phyloP scores from a whole-genome alignment of 1,284 basidiomycete genomes.

The Trichosporon faecale region DNA sequence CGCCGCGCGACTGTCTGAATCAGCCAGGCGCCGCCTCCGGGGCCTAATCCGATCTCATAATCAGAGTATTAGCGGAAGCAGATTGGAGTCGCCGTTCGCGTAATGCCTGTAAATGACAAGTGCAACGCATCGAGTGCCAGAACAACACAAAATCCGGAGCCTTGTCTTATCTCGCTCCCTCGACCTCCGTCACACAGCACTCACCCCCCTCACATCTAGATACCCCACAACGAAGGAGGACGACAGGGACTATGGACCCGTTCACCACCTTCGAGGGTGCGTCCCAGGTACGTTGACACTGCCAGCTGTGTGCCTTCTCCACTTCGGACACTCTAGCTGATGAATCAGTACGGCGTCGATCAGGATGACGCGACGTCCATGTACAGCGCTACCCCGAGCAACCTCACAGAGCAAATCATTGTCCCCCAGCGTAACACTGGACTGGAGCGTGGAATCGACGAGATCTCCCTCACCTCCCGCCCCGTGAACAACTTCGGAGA shows the following conservation, averaged over 20 bases:
- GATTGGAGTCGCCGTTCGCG: background rate
- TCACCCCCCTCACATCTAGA: background rate
- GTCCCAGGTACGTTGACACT: conserved; percentile 42
- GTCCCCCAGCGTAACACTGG: conserved; percentile 16
- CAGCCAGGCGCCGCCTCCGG: background rate
- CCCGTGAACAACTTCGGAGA: conserved; percentile 30
- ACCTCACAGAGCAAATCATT: conserved; percentile 47
- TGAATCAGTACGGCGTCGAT: conserved; percentile 59
- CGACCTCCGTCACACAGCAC: background rate
- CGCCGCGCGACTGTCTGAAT: too few species aligned
- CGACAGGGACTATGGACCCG: conserved; percentile 61
- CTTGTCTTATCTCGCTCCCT: background rate
- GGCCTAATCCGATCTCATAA: background rate
- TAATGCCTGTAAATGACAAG: background rate
- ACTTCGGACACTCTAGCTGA: background rate
- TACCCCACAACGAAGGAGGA: conserved; percentile 7
- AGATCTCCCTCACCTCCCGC: conserved; percentile 25
- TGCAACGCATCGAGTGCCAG: background rate
- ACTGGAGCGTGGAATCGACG: conserved; percentile 25
- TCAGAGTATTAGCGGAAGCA: background rate
- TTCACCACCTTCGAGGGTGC: conserved; percentile 77
- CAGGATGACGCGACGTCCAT: conserved; percentile 77
- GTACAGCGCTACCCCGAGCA: conserved; percentile 54
- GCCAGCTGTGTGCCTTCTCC: background rate
- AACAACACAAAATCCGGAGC: conserved; percentile 6